Percentiles rank a stretch among this genome's conserved stretches.
Conservation (phyloP, 805 yeast genomes). For the Kazachstania psychrophila region DNA sequence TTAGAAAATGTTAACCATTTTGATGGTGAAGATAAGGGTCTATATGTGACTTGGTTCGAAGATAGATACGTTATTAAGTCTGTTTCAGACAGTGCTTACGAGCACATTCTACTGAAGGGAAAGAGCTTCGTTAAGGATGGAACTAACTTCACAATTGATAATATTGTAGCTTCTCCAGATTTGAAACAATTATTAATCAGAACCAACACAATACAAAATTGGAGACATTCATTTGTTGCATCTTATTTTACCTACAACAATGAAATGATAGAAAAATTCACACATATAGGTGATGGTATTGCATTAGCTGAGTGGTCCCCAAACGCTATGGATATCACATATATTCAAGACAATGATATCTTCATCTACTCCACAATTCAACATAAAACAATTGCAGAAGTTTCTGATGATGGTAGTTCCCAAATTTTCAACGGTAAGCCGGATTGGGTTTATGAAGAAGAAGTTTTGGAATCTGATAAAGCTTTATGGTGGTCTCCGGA, state of each 20-base stretch:
- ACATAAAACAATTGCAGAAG: slow-evolving; percentile 31
- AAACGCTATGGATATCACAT: slow-evolving; percentile 53
- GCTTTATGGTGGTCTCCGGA: slow-evolving; percentile 85
- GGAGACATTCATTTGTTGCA: slow-evolving; percentile 44
- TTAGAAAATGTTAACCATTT: slow-evolving; percentile 42
- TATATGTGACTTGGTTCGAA: slow-evolving; percentile 45
- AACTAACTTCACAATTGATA: slow-evolving; percentile 38
- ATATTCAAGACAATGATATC: slow-evolving; percentile 61
- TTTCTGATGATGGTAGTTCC: slow-evolving; percentile 63
- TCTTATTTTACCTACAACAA: slow-evolving; percentile 37
- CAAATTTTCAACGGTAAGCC: slow-evolving; percentile 79
- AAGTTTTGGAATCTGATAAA: slow-evolving; percentile 58
- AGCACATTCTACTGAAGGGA: slow-evolving; percentile 42
- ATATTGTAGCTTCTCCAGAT: slow-evolving; percentile 58
- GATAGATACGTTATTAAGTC: slow-evolving; percentile 49
- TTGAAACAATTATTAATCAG: slow-evolving; percentile 48
- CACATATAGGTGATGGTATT: slow-evolving; percentile 26
- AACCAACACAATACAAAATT: slow-evolving; percentile 51
- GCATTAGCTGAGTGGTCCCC: slow-evolving; percentile 68
- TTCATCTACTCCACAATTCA: slow-evolving; percentile 39
- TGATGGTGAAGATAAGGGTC: slow-evolving; percentile 49
- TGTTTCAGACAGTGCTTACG: slow-evolving; percentile 30
- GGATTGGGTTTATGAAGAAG: slow-evolving; percentile 94
- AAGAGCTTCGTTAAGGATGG: slow-evolving; percentile 36
- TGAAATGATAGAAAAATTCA: slow-evolving; percentile 20